phyloP scores from a whole-genome alignment of 768 basidiomycete species.

The Lanmaoa rubissima region DNA sequence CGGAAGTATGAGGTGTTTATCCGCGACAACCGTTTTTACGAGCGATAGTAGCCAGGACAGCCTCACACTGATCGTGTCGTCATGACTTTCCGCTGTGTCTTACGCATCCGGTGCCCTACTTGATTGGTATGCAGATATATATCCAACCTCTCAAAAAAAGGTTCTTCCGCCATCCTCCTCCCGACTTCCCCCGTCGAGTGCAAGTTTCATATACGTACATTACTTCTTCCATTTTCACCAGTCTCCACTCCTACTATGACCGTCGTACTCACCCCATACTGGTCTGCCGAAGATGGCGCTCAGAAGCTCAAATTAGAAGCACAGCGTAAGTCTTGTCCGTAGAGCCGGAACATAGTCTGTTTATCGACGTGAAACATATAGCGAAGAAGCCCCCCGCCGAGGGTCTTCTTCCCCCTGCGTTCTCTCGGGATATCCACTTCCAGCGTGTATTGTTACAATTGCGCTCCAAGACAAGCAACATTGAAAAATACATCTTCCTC shows the following conservation, averaged over 20 bases:
- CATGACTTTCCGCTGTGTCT: no score
- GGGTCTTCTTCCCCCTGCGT: slow-evolving; percentile 61
- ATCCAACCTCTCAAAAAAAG: background rate
- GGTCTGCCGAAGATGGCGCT: slow-evolving; percentile 53
- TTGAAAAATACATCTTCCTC: slow-evolving; percentile 88
- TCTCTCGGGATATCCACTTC: slow-evolving; percentile 51
- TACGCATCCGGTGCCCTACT: background rate
- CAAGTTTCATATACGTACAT: no score
- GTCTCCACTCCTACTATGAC: slow-evolving; percentile 43
- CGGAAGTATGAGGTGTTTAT: no score
- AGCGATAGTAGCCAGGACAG: background rate
- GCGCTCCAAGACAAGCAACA: slow-evolving; percentile 66
- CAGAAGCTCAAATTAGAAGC: slow-evolving; percentile 66
- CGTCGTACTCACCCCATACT: slow-evolving; percentile 68
- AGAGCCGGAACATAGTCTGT: background rate
- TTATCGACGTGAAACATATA: slow-evolving; percentile 20
- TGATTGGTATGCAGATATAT: slow-evolving; percentile 3
- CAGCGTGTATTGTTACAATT: slow-evolving; percentile 66
- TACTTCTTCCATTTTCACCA: background rate
- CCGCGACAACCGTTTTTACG: no score
- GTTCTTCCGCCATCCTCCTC: background rate
- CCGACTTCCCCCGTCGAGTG: slow-evolving; percentile 15
- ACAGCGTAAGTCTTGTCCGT: slow-evolving; percentile 40
- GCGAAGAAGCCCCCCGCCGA: slow-evolving; percentile 43
- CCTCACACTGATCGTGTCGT: slow-evolving; percentile 5